Evolutionary conservation across 2,329 filamentous ascomycete species (phyloP).

Genomic region (Claviceps humidiphila): DNA sequence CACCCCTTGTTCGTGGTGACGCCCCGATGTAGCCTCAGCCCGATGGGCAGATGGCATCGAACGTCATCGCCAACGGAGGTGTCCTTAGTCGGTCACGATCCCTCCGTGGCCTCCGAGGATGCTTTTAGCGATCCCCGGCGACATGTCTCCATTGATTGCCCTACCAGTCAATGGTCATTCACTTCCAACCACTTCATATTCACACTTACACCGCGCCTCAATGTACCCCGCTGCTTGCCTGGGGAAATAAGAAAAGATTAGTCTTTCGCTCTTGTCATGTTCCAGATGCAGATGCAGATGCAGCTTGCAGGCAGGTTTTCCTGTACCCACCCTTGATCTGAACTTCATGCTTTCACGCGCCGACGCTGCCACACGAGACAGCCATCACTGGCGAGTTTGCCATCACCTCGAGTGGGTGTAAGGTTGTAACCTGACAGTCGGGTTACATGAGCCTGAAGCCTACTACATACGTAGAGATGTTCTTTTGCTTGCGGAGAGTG

Average conservation of each 20-base stretch:
- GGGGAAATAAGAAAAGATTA: background rate
- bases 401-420: background rate
- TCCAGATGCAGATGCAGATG: background rate
- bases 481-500: background rate
- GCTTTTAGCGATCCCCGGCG: background rate
- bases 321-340: background rate
- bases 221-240: background rate
- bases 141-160: background rate
- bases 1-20: slow-evolving; percentile 2
- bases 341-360: slow-evolving; percentile 1
- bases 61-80: background rate
- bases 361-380: slow-evolving; percentile 5
- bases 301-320: background rate
- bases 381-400: slow-evolving; percentile 3
- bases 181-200: background rate
- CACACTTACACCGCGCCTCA: background rate
- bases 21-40: background rate
- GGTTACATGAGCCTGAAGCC: background rate
- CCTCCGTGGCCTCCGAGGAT: background rate
- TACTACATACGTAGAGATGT: background rate
- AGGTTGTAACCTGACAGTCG: background rate
- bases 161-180: background rate
- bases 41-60: background rate
- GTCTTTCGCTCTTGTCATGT: background rate
- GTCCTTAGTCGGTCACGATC: background rate